These are phyloP conservation scores for Cyphellophora attinorum DNA, from an alignment of 2,329 filamentous ascomycete genomes.

Conservation along the genomic window DNA sequence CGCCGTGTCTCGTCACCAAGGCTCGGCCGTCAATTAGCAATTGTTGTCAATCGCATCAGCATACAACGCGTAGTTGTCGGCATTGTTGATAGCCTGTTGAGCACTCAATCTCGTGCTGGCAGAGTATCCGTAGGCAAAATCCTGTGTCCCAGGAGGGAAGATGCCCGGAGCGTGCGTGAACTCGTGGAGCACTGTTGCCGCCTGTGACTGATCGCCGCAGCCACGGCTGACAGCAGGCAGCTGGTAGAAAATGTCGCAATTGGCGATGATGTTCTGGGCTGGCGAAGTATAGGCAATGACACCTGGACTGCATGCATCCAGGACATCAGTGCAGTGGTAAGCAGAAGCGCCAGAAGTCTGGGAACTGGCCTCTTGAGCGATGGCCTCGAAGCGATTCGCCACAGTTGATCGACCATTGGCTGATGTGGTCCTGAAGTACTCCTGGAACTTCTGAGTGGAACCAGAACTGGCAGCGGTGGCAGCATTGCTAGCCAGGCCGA, in stretches of 20 bases:
- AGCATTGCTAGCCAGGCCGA: slow-evolving; percentile 43
- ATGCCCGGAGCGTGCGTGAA: slow-evolving; percentile 51
- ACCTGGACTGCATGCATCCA: slow-evolving; percentile 39
- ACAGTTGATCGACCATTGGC: slow-evolving; percentile 39
- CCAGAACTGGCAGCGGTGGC: slow-evolving; percentile 42
- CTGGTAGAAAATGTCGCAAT: slow-evolving; percentile 49
- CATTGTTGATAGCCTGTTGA: slow-evolving; percentile 48
- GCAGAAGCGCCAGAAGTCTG: not conserved
- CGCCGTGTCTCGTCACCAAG: no score
- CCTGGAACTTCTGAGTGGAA: slow-evolving; percentile 39
- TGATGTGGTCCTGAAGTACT: slow-evolving; percentile 56
- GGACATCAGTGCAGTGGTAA: slow-evolving; percentile 45
- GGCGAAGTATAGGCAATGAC: slow-evolving; percentile 56
- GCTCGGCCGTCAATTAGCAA: no score
- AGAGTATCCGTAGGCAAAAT: slow-evolving; percentile 50
- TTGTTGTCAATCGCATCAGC: slow-evolving; percentile 29
- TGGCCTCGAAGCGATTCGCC: slow-evolving; percentile 37
- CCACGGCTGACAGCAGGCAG: slow-evolving; percentile 39
- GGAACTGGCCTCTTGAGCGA: not conserved
- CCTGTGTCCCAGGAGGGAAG: slow-evolving; percentile 46
- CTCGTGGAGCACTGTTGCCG: slow-evolving; percentile 57
- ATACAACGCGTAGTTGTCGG: slow-evolving; percentile 52
- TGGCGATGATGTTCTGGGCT: slow-evolving; percentile 45
- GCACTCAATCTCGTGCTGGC: slow-evolving; percentile 36
- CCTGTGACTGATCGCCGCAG: slow-evolving; percentile 58